phyloP scores from a whole-genome alignment of 257 asterid species.

The Forsythia suspensa region DNA sequence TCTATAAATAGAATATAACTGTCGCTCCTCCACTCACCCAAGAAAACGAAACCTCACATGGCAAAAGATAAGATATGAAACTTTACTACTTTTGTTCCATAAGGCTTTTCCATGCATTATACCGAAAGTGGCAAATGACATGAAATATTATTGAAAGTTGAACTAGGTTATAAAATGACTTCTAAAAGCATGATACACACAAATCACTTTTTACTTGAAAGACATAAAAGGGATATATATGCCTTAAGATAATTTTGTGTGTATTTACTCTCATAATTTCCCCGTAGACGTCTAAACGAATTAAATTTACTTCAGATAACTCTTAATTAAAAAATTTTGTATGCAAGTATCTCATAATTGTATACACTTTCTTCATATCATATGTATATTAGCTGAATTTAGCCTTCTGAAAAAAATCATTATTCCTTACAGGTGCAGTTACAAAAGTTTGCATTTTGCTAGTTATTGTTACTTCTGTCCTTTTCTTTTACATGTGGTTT shows the following conservation, averaged over 20 bases:
- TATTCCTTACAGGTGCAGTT: neutral
- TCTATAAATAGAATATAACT: neutral
- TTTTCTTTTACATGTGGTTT: neutral
- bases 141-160: neutral
- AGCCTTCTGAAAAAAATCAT: neutral
- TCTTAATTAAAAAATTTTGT: neutral
- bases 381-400: neutral
- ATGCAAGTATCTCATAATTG: neutral
- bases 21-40: neutral
- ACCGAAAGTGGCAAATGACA: neutral
- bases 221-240: neutral
- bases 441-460: neutral
- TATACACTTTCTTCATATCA: neutral
- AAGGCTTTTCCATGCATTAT: neutral
- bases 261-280: neutral
- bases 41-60: neutral
- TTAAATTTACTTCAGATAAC: neutral
- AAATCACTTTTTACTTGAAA: neutral
- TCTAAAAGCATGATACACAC: neutral
- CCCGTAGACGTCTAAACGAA: neutral
- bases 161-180: neutral
- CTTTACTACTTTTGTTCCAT: neutral
- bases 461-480: neutral
- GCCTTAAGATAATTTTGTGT: neutral
- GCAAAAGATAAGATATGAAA: neutral